Evolutionary conservation across 1,139 yeast species (phyloP).

Genomic region (Yamadazyma blattariae): DNA sequence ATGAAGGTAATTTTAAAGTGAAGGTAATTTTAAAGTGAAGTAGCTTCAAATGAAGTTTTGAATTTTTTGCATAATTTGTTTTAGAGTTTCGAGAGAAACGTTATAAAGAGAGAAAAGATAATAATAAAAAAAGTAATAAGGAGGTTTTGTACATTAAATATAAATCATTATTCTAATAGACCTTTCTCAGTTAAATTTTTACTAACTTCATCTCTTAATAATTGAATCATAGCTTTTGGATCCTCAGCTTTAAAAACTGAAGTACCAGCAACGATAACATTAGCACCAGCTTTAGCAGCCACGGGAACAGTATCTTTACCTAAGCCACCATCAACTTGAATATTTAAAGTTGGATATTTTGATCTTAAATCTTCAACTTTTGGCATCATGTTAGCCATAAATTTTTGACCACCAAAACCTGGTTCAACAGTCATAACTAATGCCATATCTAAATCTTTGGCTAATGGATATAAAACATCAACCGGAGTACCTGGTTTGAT

Average conservation of each 20-base stretch:
- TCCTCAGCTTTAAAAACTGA: conserved; percentile 82
- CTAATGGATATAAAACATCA: conserved; percentile 75
- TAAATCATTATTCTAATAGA: conserved; percentile 13
- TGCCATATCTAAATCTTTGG: conserved; percentile 83
- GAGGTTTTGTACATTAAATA: conserved; percentile 4
- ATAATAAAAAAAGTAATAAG: neutral
- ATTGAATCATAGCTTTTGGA: conserved; percentile 69
- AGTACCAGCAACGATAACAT: conserved; percentile 97
- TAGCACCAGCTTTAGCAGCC: conserved; percentile 95
- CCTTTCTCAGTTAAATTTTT: conserved; percentile 28
- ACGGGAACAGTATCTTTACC: conserved; percentile 78
- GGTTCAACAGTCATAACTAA: conserved; percentile 98
- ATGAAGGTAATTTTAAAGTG: too few species aligned
- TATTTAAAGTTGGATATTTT: conserved; percentile 74
- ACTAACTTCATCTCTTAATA: conserved; percentile 62
- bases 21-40: neutral
- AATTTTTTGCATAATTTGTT: too few species aligned
- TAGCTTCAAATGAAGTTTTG: too few species aligned
- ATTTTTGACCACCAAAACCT: conserved; percentile 97
- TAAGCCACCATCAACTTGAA: conserved; percentile 97
- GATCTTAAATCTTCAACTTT: conserved; percentile 77
- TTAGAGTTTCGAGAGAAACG: too few species aligned
- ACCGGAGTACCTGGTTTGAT: conserved; percentile 93
- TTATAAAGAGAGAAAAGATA: too few species aligned
- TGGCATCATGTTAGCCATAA: conserved; percentile 95